A percentile compares a stretch with the other conserved stretches of the same genome.
phyloP scores from a whole-genome alignment of 352 stramenopile species.

The Pythium volutum region DNA sequence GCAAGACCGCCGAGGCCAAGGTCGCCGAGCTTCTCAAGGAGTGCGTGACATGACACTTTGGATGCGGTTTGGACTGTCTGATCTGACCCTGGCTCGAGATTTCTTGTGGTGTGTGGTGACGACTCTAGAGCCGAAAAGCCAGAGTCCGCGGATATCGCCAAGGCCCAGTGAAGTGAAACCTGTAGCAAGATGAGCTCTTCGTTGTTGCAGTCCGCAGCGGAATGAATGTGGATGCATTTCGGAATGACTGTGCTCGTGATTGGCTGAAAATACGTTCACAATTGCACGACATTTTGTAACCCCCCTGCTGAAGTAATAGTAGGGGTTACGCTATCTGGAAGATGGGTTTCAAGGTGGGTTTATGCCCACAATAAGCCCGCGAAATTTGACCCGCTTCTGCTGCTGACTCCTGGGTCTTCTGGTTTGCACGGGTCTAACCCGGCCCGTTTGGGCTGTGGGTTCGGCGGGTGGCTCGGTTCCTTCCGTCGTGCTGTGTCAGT shows the following conservation, averaged over 20 bases:
- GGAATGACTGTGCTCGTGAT: conserved; percentile 8
- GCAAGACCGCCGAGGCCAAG: conserved; percentile 61
- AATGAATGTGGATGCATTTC: conserved; percentile 10
- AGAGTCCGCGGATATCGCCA: conserved; percentile 11
- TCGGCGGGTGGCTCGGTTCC: conserved; percentile 16
- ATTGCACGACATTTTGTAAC: background rate
- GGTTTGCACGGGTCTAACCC: background rate
- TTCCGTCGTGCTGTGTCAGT: conserved; percentile 17
- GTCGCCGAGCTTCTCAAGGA: conserved; percentile 36
- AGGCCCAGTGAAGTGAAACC: conserved; percentile 17
- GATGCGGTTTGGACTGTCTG: background rate
- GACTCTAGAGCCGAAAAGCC: conserved; percentile 12
- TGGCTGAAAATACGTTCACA: conserved; percentile 5
- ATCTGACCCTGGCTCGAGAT: conserved; percentile 13
- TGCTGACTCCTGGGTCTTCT: background rate
- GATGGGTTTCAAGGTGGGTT: too few relatives aligned
- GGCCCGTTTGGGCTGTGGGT: conserved; percentile 5
- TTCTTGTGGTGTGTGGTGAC: conserved; percentile 17
- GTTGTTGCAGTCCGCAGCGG: background rate
- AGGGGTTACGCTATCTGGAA: conserved; percentile 7
- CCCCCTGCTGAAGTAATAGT: background rate
- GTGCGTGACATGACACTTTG: conserved; percentile 19
- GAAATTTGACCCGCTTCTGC: too few relatives aligned
- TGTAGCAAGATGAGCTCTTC: background rate
- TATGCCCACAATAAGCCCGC: too few relatives aligned